A percentile compares a stretch with the other conserved stretches of the same genome.
These are phyloP conservation scores for Bolboschoenoplectus hybrid DNA, from an alignment of 202 grass and related monocot genomes.

Conservation along the genomic window DNA sequence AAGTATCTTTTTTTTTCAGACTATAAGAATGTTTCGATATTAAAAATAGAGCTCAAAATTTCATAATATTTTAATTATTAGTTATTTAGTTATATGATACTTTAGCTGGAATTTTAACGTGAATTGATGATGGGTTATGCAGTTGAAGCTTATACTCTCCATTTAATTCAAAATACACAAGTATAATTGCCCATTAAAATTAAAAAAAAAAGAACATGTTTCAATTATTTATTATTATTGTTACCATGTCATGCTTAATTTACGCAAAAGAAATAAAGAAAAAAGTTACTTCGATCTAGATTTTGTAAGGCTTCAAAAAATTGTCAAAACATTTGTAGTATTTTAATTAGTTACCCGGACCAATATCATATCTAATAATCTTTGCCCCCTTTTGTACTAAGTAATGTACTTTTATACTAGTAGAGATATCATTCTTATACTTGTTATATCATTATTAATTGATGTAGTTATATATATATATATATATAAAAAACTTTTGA, in stretches of 20 bases:
- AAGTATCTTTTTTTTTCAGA: too few relatives aligned
- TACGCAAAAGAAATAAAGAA: background rate
- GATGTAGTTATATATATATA: background rate
- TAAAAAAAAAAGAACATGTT: background rate
- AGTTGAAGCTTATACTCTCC: too few relatives aligned
- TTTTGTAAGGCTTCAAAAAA: background rate
- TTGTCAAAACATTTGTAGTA: conserved; percentile 11
- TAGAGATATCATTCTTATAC: conserved; percentile 32
- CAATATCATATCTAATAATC: background rate
- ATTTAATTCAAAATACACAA: too few relatives aligned
- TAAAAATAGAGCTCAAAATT: too few relatives aligned
- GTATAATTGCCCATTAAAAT: too few relatives aligned
- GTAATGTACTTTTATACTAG: conserved; percentile 27
- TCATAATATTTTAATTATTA: too few relatives aligned
- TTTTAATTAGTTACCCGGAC: background rate
- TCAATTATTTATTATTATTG: background rate
- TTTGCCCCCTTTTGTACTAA: background rate
- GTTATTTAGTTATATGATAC: too few relatives aligned
- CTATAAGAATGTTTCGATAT: background rate
- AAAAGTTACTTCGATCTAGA: background rate
- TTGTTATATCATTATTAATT: background rate
- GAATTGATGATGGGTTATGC: too few relatives aligned
- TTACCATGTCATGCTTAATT: background rate
- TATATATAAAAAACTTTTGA: background rate
- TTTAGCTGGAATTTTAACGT: too few relatives aligned